These are phyloP conservation scores for Pythium chondricola DNA, from an alignment of 352 stramenopile genomes.

Conservation along the genomic window DNA sequence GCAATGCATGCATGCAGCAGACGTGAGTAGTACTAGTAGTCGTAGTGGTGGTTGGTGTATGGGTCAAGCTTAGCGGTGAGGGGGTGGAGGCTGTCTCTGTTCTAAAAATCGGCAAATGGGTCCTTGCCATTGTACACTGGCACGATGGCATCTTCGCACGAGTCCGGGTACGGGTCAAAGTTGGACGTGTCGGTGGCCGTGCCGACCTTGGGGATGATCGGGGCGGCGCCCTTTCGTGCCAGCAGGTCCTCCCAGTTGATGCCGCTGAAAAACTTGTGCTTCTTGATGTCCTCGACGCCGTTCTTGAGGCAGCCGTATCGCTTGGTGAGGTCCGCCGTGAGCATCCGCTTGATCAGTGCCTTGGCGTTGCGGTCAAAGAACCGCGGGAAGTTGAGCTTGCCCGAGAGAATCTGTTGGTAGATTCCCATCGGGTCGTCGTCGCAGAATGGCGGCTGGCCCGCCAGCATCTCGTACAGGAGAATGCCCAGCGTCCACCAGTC, in stretches of 20 bases:
- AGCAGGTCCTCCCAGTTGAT: constrained; percentile 91
- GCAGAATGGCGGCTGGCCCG: constrained; percentile 93
- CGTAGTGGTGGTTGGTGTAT: background rate
- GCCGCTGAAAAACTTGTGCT: constrained; percentile 94
- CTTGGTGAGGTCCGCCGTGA: constrained; percentile 95
- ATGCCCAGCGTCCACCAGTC: constrained; percentile 97
- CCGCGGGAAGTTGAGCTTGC: constrained; percentile 92
- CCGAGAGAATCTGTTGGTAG: constrained; percentile 93
- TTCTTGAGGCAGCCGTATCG: constrained; percentile 96
- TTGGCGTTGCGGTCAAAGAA: constrained; percentile 96
- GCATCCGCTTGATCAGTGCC: constrained; percentile 94
- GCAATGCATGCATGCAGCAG: too few relatives aligned
- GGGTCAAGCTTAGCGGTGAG: too few relatives aligned
- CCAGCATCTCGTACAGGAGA: constrained; percentile 97
- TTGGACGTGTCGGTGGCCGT: constrained; percentile 93
- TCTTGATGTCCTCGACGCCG: constrained; percentile 94
- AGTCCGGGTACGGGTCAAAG: constrained; percentile 96
- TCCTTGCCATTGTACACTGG: constrained; percentile 92
- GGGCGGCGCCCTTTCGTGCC: constrained; percentile 82
- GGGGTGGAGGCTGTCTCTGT: too few relatives aligned
- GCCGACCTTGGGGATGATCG: constrained; percentile 91
- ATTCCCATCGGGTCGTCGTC: constrained; percentile 96
- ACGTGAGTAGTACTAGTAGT: background rate
- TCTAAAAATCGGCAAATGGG: constrained; percentile 92
- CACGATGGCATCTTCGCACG: constrained; percentile 83